Evolutionary conservation across 2,329 filamentous ascomycete genomes (phyloP), one percentile per base, ranked within the genome.

Genomic region (Fusarium avenaceum): DNA sequence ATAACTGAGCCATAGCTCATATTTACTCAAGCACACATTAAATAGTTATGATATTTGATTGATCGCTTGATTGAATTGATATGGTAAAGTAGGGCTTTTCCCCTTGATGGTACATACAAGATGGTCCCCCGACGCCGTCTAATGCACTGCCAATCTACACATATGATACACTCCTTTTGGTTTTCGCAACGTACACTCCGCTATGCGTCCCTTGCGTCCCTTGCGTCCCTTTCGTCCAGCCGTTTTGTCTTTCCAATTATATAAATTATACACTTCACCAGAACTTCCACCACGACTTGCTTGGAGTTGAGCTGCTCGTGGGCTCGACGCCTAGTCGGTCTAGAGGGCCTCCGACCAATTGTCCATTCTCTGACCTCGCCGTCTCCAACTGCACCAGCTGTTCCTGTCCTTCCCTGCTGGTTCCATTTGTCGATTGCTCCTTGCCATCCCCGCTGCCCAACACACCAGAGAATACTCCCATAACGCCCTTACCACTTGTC

Each of bases 201-300:
- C 58, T 57, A 67, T 62, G 50, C 51, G 46, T 44, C 55, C 17
- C 28, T 30, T 62, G 50, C 51, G 46, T 44, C 55, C 17, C 28
- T 30, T 62, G 50, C 51, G 46, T 44, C 55, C 17, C 28, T 30
- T 30, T 40, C 48, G 49, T 49, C 59, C 55, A 38, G 43, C 22
- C 38, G 17, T 46, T 63, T 38, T 42, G n/a, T 46, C 24, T 60
- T 64, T 51, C 50, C 64, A 63, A 74, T 80, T 57, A 24, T 44
- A 35, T 50, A 57, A 55, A 28, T 53, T 40, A 48, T 58, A 48
- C 45, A 48, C 15, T 48, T 74, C 66, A 80, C 77, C 77, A 81
- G 8, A 76, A 77, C 80, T 81, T 84, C 82, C 82, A 85, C 81
- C 81, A 85, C 78, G 83, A 79, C 78, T 84, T 86, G 80, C 84